Evolutionary conservation across 805 yeast genomes (phyloP), one percentile per base, ranked within the genome.

Genomic region (Ogataea nitratoaversa): DNA sequence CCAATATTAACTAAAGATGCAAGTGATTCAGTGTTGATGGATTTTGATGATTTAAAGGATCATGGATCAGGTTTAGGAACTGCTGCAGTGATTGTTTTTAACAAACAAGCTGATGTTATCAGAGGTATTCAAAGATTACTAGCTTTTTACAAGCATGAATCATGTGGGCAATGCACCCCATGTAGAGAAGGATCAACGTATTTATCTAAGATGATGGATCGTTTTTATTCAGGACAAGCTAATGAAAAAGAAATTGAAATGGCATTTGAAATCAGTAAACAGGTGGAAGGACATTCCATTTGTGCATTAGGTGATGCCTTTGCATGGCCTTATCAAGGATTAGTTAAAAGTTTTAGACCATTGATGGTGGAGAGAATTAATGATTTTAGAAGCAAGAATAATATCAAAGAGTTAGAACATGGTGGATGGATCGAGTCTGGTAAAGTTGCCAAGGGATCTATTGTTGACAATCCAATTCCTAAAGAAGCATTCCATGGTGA

Each of bases 151-250:
- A 84, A 83, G 70, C 95, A 87, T 67, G 95, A 87, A 72, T 83
- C 93, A 7, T 87, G 95, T 69, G 95, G 95, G 44, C 95, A 87
- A 69, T 87, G 95, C 71, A 87, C 95, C 4, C 95, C 95, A 43
- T 87, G 95, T 68, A 79, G 96, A 63, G 95, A 87, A 68, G 96
- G 96, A 43, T 86, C 95, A 32, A 82, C 95, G 17, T 87, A 91
- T 84, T 70, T 87, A 53, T 70, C 74, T 44, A 83, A 78, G 66
- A 81, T 85, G 78, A 87, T 87, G 95, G 83, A 82, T 60, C 76
- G 95, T 59, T 76, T 87, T 62, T 76, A 70, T 47, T 65, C 66
- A 44, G 95, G 95, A 37, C 93, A 85, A 69, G 95, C 93, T 34
- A 72, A 75, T 45, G 81, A 75, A 57, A 77, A 77, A 50, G 95